Percentiles rank a stretch among this genome's conserved stretches.
phyloP scores from a whole-genome alignment of 1,284 basidiomycete genomes.

The Phaffia rhodozyma region DNA sequence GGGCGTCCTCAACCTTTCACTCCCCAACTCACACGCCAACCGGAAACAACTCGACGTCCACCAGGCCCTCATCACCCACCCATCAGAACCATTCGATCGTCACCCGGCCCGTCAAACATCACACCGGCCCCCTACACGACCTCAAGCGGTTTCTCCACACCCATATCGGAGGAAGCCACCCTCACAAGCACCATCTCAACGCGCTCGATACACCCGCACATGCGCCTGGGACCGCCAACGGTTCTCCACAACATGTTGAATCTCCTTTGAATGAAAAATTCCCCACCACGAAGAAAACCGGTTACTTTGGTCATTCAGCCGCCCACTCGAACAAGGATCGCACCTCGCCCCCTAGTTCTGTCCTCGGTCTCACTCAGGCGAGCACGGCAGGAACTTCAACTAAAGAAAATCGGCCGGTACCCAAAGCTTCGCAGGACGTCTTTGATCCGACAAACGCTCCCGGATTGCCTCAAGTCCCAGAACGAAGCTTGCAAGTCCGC shows the following conservation, averaged over 20 bases:
- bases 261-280: no score
- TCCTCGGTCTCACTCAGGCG: no score
- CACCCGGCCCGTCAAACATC: constrained; percentile 35
- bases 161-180: constrained; percentile 43
- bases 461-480: no score
- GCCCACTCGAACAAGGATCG: no score
- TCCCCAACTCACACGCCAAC: constrained; percentile 1
- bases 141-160: constrained; percentile 84
- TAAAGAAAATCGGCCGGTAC: no score
- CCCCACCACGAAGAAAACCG: no score
- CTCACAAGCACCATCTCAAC: not conserved
- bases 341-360: no score
- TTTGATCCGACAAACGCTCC: no score
- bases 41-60: constrained; percentile 20
- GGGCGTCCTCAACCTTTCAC: not conserved
- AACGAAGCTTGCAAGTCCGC: no score
- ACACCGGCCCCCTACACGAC: constrained; percentile 61
- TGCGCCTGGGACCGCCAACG: not conserved
- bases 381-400: no score
- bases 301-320: no score
- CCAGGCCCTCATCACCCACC: constrained; percentile 23
- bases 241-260: not conserved
- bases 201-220: not conserved
- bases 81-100: constrained; percentile 12
- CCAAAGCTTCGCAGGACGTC: no score